These are phyloP conservation scores for Kandelia obovata DNA, from an alignment of 345 rosid species.

Conservation along the genomic window DNA sequence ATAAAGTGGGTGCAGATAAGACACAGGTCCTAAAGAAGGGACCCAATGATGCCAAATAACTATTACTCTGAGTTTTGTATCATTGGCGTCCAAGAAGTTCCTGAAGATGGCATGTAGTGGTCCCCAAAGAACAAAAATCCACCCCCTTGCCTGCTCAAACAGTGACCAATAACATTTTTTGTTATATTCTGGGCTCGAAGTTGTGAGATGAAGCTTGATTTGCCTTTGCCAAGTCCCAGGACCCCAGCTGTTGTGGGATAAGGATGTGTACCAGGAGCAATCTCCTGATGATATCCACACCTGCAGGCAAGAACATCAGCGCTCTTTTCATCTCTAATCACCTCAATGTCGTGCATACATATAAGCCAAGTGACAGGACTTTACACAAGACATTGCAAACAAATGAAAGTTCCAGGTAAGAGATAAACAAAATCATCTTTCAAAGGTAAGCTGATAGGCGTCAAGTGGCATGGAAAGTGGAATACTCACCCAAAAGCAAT, in stretches of 20 bases:
- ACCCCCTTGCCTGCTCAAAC: conserved; percentile 67
- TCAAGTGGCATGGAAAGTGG: not conserved
- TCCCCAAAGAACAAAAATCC: conserved; percentile 85
- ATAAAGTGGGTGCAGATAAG: not conserved
- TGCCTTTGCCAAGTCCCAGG: conserved; percentile 75
- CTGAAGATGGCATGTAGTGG: conserved; percentile 55
- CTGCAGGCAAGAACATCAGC: conserved; percentile 31
- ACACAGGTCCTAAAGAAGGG: not conserved
- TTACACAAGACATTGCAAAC: not conserved
- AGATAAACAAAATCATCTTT: not conserved
- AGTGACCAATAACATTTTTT: conserved; percentile 70
- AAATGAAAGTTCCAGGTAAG: not conserved
- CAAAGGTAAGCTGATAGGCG: not conserved
- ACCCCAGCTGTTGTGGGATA: conserved; percentile 72
- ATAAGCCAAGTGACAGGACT: not conserved
- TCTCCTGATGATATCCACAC: conserved; percentile 71
- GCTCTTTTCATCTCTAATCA: not conserved
- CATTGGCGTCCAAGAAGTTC: conserved; percentile 63
- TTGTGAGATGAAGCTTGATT: conserved; percentile 68
- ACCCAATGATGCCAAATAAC: not conserved
- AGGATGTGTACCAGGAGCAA: conserved; percentile 37
- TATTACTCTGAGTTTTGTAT: conserved; percentile 39
- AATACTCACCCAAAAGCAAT: conserved; percentile 64
- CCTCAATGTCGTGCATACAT: not conserved
- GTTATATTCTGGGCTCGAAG: conserved; percentile 39